Percentiles rank a stretch among this genome's conserved stretches.
Evolutionary conservation across 768 basidiomycete species (phyloP).

Genomic region (Xerocomellus amylosporus): DNA sequence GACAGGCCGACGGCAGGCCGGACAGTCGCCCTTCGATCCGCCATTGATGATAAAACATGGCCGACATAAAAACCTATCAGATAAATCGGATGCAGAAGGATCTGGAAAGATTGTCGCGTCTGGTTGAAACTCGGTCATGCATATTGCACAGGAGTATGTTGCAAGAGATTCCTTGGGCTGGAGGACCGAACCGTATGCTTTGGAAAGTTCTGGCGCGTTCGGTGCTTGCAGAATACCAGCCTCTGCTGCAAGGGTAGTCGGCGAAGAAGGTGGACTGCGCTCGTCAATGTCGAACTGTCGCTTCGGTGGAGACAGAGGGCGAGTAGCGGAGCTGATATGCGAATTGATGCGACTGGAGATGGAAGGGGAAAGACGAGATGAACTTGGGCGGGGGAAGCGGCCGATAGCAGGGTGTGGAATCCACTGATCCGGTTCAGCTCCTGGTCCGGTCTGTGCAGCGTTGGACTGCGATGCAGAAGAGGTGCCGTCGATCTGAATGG

Average conservation of each 20-base stretch:
- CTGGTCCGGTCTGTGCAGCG: conserved; percentile 6
- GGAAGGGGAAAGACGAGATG: conserved; percentile 31
- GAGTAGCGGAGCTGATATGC: conserved; percentile 55
- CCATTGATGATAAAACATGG: conserved; percentile 70
- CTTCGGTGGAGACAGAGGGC: conserved; percentile 60
- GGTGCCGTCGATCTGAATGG: conserved; percentile 21
- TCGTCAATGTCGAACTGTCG: conserved; percentile 26
- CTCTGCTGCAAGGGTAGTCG: conserved; percentile 50
- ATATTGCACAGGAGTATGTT: conserved; percentile 66
- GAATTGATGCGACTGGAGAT: conserved; percentile 52
- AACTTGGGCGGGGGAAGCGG: conserved; percentile 51
- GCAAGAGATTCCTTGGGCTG: conserved; percentile 74
- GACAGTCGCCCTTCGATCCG: conserved; percentile 75
- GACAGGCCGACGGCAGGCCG: conserved; percentile 65
- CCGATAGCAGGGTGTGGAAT: conserved; percentile 19
- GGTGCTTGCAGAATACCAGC: conserved; percentile 61
- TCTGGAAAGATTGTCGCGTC: conserved; percentile 88
- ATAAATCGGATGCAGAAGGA: conserved; percentile 33
- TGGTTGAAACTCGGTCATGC: conserved; percentile 63
- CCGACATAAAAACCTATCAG: conserved; percentile 67
- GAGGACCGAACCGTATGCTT: conserved; percentile 81
- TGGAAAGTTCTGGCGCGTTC: conserved; percentile 63
- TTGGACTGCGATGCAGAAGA: conserved; percentile 12
- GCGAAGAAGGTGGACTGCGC: conserved; percentile 24
- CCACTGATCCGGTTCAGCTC: conserved; percentile 2